phyloP scores from a whole-genome alignment of 495 filamentous ascomycete genomes.

The Arthonia radiata region DNA sequence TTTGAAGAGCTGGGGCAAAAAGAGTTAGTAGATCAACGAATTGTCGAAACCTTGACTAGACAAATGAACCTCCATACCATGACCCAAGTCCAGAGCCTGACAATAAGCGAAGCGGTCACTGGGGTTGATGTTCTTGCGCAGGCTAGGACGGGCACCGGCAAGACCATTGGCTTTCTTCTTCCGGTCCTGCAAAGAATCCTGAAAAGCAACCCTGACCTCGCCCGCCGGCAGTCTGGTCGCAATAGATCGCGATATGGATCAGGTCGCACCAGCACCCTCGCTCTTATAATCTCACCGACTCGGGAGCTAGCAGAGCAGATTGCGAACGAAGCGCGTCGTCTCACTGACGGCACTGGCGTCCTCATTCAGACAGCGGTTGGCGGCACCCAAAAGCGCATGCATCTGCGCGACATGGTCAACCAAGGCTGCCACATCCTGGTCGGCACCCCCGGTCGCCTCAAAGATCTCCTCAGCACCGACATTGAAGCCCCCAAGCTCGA shows the following conservation, averaged over 20 bases:
- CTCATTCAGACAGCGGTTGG: slow-evolving; percentile 72
- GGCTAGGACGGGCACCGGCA: slow-evolving; percentile 72
- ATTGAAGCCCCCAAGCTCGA: slow-evolving; percentile 50
- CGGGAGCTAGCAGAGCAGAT: slow-evolving; percentile 93
- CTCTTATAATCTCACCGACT: slow-evolving; percentile 81
- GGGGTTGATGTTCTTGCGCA: slow-evolving; percentile 74
- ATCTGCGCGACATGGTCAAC: slow-evolving; percentile 34
- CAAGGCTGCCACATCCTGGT: slow-evolving; percentile 77
- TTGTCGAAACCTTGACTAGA: slow-evolving; percentile 44
- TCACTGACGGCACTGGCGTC: slow-evolving; percentile 41
- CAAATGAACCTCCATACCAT: slow-evolving; percentile 60
- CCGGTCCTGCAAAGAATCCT: slow-evolving; percentile 41
- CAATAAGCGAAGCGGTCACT: slow-evolving; percentile 50
- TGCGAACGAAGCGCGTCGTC: slow-evolving; percentile 48
- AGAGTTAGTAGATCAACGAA: slow-evolving; percentile 32
- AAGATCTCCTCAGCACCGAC: slow-evolving; percentile 50
- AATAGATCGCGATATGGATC: slow-evolving; percentile 12
- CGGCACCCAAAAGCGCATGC: slow-evolving; percentile 45
- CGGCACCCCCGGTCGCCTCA: slow-evolving; percentile 71
- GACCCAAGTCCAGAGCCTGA: slow-evolving; percentile 77
- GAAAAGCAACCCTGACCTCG: slow-evolving; percentile 26
- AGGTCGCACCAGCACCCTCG: slow-evolving; percentile 44
- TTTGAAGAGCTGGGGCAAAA: slow-evolving; percentile 43
- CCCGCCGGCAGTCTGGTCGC: slow-evolving; percentile 5
- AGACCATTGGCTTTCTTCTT: slow-evolving; percentile 63